Base-by-base conservation (phyloP, 805 yeast species). In the Cyberlindnera subsufficiens region DNA sequence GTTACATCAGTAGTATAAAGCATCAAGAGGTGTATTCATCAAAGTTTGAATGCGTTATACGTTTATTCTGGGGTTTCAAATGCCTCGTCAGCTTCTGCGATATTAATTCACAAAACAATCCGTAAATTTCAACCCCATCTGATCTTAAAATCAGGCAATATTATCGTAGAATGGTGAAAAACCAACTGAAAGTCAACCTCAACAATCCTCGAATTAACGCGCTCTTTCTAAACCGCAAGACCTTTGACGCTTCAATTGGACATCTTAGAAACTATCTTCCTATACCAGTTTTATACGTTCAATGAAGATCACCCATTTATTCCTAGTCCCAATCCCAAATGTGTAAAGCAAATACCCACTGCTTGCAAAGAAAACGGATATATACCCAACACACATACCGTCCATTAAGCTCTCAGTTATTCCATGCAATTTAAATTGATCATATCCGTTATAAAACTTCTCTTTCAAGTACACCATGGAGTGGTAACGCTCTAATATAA, bases 291-390 rank as follows among this genome's bases (percentile, higher is more conserved):
- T 5, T 60, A 44, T 19, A 61, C 29, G 37, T 61, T 65, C 35
- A 66, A 40, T 14, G 60, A 38, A 0, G n/a, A n/a, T n/a, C n/a
- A n/a, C n/a, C 73, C 74, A 41, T 64, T 56, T 36, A 59, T 66
- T 10, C 44, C 44, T 14, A 67, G 29, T 10, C 53, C 60, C 22
- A 63, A 18, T 8, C 38, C 60, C 30, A 54, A 51, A 41, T 59
- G 54, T 2, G n/a, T 34, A 3, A 63, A 43, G 71, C 73, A 69
- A 2, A 42, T 42, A 3, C 35, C 71, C 72, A 69, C 73, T 73
- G 69, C 15, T 46, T 44, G 22, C 44, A 45, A 6, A 61, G 37
- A n/a, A 40, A 41, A 14, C 34, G 42, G 2, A 45, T 34, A 14
- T 56, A 50, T 15, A 49, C 51, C 8, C 41, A 43, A 9, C n/a